Evolutionary conservation across 2,329 filamentous ascomycete genomes (phyloP).

Genomic region (Zasmidium citrigriseum): DNA sequence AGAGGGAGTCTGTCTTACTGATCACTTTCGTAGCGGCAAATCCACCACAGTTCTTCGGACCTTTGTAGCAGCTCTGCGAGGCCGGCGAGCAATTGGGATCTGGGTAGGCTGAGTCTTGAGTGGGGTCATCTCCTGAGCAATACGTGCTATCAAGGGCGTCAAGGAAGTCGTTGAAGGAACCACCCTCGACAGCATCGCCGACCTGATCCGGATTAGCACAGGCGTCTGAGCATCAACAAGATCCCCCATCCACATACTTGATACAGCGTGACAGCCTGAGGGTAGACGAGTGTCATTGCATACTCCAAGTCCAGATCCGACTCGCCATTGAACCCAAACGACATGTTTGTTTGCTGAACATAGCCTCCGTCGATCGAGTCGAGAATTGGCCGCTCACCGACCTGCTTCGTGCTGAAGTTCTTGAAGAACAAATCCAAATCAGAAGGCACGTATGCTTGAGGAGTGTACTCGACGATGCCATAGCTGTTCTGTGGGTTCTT

Average conservation of each 20-base stretch:
- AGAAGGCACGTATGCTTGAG: conserved; percentile 50
- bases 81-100: conserved; percentile 33
- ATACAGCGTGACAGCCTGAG: conserved; percentile 53
- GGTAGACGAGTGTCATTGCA: conserved; percentile 45
- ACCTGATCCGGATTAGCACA: conserved; percentile 37
- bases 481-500: conserved; percentile 51
- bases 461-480: conserved; percentile 55
- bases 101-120: conserved; percentile 50
- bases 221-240: background rate
- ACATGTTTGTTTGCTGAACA: conserved; percentile 42
- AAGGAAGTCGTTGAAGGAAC: conserved; percentile 42
- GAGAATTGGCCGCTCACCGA: conserved; percentile 35
- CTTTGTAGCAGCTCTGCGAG: conserved; percentile 38
- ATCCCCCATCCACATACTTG: background rate
- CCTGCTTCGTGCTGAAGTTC: conserved; percentile 35
- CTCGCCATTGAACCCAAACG: conserved; percentile 23
- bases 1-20: too few species aligned
- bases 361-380: conserved; percentile 34
- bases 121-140: conserved; percentile 31
- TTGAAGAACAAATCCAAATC: conserved; percentile 40
- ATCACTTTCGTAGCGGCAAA: conserved; percentile 54
- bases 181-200: conserved; percentile 34
- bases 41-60: conserved; percentile 47
- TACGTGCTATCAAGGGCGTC: conserved; percentile 46
- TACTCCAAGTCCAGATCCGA: conserved; percentile 9